Percentiles rank a stretch among this genome's conserved stretches.
These are phyloP conservation scores for Teunomyces kruisii DNA, from an alignment of 805 yeast species.

Conservation along the genomic window DNA sequence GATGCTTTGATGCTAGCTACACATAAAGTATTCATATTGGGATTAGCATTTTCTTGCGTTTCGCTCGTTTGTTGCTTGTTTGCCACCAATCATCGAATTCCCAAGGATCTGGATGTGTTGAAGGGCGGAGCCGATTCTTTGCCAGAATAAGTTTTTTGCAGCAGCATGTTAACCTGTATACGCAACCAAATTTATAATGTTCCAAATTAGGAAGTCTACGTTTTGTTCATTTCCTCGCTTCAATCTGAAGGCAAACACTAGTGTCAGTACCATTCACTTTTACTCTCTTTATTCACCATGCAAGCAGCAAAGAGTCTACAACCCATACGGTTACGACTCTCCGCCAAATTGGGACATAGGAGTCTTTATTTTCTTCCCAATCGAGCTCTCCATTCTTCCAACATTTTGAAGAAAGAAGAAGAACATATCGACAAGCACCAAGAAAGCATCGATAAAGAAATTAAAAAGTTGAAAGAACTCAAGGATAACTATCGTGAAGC, in stretches of 20 bases:
- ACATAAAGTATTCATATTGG: constrained; percentile 7
- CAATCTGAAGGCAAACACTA: constrained; percentile 10
- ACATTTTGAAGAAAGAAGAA: not conserved
- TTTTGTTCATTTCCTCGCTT: constrained; percentile 2
- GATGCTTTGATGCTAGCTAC: constrained; percentile 11
- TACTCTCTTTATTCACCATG: not conserved
- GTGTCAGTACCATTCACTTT: not conserved
- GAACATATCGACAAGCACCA: constrained; percentile 2
- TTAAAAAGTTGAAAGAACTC: constrained; percentile 22
- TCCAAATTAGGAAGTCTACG: constrained; percentile 12
- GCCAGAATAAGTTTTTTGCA: not conserved
- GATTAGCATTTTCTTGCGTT: constrained; percentile 9
- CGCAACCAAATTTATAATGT: not conserved
- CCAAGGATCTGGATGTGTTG: constrained; percentile 10
- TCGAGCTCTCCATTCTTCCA: constrained; percentile 6
- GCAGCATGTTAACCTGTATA: not conserved
- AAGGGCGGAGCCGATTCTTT: too few relatives aligned
- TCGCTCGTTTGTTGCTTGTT: constrained; percentile 9
- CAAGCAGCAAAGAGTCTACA: constrained; percentile 1
- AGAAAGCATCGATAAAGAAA: constrained; percentile 17
- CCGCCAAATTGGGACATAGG: not conserved
- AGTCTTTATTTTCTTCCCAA: not conserved
- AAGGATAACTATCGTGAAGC: constrained; percentile 21
- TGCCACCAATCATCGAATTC: constrained; percentile 14
- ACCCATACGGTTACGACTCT: not conserved